Conservation (phyloP, 768 basidiomycete species). For the Kwoniella sp. region DNA sequence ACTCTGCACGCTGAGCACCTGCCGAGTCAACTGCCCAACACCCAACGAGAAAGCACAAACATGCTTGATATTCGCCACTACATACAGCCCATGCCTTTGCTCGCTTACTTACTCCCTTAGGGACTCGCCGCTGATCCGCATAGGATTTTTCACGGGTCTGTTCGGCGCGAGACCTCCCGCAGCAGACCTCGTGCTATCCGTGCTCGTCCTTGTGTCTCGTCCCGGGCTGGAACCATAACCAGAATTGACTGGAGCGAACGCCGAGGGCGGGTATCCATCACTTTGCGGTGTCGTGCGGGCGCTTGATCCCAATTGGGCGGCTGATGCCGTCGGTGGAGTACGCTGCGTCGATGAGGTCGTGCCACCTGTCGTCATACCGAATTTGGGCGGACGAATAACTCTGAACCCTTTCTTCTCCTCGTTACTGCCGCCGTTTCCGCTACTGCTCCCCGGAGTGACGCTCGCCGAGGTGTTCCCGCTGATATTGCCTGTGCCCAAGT, state of each 20-base stretch:
- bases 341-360: not conserved
- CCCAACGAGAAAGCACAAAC: too few relatives aligned
- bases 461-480: constrained; percentile 6
- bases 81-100: not conserved
- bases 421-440: constrained; percentile 6
- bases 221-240: not conserved
- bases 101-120: not conserved
- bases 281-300: not conserved
- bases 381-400: constrained; percentile 18
- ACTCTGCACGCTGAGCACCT: too few relatives aligned
- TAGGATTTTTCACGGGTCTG: constrained; percentile 22
- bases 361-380: not conserved
- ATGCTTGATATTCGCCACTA: not conserved
- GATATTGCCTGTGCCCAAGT: constrained; percentile 2
- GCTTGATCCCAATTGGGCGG: not conserved
- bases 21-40: too few relatives aligned
- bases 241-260: constrained; percentile 22
- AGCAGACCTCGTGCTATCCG: not conserved
- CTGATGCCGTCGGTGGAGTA: not conserved
- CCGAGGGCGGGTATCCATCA: constrained; percentile 23
- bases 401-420: constrained; percentile 27
- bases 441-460: constrained; percentile 7
- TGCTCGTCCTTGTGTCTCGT: not conserved
- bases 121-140: constrained; percentile 17
- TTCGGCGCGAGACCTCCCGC: constrained; percentile 1